These are phyloP conservation scores for Paralagenidium karlingii DNA, from an alignment of 352 stramenopile species.

Conservation along the genomic window DNA sequence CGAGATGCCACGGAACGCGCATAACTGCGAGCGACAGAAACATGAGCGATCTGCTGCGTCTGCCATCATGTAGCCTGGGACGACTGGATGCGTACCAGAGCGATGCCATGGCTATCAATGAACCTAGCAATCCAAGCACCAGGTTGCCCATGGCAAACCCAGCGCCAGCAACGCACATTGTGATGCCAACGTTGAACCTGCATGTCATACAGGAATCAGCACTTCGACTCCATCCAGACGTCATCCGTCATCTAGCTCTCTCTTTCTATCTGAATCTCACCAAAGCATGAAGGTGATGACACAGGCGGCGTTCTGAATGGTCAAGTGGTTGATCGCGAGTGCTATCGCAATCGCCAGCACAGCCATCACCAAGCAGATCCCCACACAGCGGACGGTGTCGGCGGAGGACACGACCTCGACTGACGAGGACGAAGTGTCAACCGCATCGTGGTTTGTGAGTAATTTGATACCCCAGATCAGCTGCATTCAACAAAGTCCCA, in stretches of 20 bases:
- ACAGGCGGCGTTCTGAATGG: constrained; percentile 60
- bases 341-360: constrained; percentile 41
- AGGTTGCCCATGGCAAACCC: constrained; percentile 57
- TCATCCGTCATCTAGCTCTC: too few relatives aligned
- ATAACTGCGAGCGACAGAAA: too few relatives aligned
- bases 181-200: constrained; percentile 75
- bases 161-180: constrained; percentile 47
- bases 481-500: constrained; percentile 43
- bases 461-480: constrained; percentile 35
- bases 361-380: constrained; percentile 36
- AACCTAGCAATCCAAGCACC: constrained; percentile 50
- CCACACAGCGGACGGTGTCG: constrained; percentile 36
- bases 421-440: too few relatives aligned
- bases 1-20: constrained; percentile 69
- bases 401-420: too few relatives aligned
- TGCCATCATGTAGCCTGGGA: too few relatives aligned
- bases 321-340: constrained; percentile 75
- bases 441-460: constrained; percentile 43
- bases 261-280: too few relatives aligned
- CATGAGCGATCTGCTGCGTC: too few relatives aligned
- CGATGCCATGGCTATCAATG: constrained; percentile 49
- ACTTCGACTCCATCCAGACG: too few relatives aligned
- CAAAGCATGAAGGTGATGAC: constrained; percentile 79
- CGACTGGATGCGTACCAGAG: too few relatives aligned
- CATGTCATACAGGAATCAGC: too few relatives aligned